phyloP scores from a whole-genome alignment of 2,329 filamentous ascomycete species.

The Lecanicillium sp. region DNA sequence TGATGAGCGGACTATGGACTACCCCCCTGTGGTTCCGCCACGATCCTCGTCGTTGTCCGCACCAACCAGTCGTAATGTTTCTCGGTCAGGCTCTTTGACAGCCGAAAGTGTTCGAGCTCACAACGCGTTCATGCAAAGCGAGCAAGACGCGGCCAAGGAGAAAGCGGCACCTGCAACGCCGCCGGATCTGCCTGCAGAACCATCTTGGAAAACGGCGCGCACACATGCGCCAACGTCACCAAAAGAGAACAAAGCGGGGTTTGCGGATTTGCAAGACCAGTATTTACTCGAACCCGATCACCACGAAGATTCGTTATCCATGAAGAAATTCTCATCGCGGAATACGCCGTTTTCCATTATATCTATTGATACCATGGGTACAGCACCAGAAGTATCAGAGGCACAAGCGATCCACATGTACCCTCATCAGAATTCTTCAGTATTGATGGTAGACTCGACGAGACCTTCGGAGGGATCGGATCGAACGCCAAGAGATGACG shows the following conservation, averaged over 20 bases:
- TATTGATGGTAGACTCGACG: constrained; percentile 49
- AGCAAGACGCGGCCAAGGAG: constrained; percentile 12
- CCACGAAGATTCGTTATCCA: constrained; percentile 43
- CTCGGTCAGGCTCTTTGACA: constrained; percentile 47
- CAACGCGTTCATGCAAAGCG: constrained; percentile 27
- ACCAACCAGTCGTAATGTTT: constrained; percentile 50
- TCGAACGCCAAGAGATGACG: constrained; percentile 16
- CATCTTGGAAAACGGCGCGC: constrained; percentile 2
- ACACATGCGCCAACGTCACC: not conserved
- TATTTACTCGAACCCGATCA: constrained; percentile 36
- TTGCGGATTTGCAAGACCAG: constrained; percentile 19
- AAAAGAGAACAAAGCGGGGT: too few species aligned
- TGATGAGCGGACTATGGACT: constrained; percentile 51
- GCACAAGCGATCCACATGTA: constrained; percentile 54
- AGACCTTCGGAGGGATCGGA: constrained; percentile 40
- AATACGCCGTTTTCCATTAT: constrained; percentile 55
- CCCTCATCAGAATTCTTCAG: constrained; percentile 55
- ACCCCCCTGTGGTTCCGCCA: constrained; percentile 46
- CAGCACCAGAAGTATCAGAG: constrained; percentile 55
- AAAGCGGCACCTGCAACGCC: constrained; percentile 6
- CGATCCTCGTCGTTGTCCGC: constrained; percentile 55
- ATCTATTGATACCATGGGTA: constrained; percentile 53
- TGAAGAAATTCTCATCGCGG: constrained; percentile 43
- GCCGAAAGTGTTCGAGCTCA: constrained; percentile 51
- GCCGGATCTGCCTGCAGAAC: too few species aligned